Conservation (phyloP, 257 asterid genomes). For the Rehmannia glutinosa region DNA sequence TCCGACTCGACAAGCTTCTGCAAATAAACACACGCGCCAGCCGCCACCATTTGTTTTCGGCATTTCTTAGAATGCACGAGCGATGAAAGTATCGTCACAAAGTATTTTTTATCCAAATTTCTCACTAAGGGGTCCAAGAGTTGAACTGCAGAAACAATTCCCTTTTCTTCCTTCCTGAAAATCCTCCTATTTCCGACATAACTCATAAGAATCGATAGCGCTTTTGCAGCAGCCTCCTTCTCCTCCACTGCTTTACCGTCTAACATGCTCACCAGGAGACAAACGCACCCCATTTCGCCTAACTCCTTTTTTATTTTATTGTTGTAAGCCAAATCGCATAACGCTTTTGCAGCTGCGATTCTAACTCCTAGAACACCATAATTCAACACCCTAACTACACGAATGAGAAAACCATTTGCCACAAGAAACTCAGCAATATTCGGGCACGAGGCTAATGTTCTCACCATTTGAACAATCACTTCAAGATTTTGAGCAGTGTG, state of each 20-base stretch:
- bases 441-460: constrained; percentile 49
- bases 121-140: constrained; percentile 50
- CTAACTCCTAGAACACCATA: constrained; percentile 58
- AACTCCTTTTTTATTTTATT: constrained; percentile 59
- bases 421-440: constrained; percentile 55
- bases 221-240: constrained; percentile 63
- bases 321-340: constrained; percentile 52
- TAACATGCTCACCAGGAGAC: constrained; percentile 47
- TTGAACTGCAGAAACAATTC: constrained; percentile 45
- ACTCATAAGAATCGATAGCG: constrained; percentile 48
- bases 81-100: constrained; percentile 36
- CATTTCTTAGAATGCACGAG: constrained; percentile 63
- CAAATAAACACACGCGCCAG: constrained; percentile 59
- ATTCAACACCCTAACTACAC: constrained; percentile 40
- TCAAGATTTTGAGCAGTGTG: constrained; percentile 41
- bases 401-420: constrained; percentile 44
- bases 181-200: constrained; percentile 53
- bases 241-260: constrained; percentile 80
- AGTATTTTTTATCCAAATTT: constrained; percentile 46
- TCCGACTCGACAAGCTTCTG: constrained; percentile 61
- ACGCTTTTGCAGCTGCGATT: constrained; percentile 57
- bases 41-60: constrained; percentile 63
- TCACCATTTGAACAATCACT: constrained; percentile 57
- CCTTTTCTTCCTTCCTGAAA: constrained; percentile 70
- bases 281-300: constrained; percentile 73